Base-by-base conservation (phyloP, 352 stramenopile genomes). In the Pythium aristosporum region DNA sequence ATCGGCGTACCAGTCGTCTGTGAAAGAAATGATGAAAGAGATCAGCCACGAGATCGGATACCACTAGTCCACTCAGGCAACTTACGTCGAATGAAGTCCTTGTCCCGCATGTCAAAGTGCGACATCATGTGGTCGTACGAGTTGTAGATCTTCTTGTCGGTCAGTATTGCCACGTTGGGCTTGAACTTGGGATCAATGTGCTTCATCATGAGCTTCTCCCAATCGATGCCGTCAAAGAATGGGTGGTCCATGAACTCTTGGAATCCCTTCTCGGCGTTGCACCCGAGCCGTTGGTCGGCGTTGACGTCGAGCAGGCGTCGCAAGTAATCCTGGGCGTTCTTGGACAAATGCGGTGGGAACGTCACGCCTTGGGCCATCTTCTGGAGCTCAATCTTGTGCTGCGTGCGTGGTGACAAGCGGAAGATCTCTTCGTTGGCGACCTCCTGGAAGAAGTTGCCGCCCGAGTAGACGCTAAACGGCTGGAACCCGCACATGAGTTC, bases 101-200 rank as follows among this genome's bases (percentile, higher is more conserved):
- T 89, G 74, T 94, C 79, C 18, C 82, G 80, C 63, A 86, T 85
- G 62, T 94, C 82, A 56, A 94, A 91, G 59, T 92, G 77, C n/a
- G 85, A 84, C 85, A 96, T 94, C 82, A 94, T 92, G 58, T 92
- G 79, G 48, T 93, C 79, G 65, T 93, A 96, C 11, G 74, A 88
- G 57, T 87, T 89, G 69, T 93, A 94, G 49, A 91, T 89, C 63
- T 88, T 89, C 67, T 91, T 91, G 67, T 93, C 85, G 37, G 74
- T 85, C 37, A 90, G 72, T 41, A 78, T 64, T 16, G 80, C 71
- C 48, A 94, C 57, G 10, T 64, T 71, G 9, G 87, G 87, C 55
- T 91, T 92, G 67, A 80, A 95, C 50, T 86, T 87, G 1, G 86
- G 79, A 57, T 96, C 82, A 42, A 96, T 88, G 67, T 96, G 80